phyloP scores from a whole-genome alignment of 2,329 filamentous ascomycete genomes.

The Trichophaea hybrida region DNA sequence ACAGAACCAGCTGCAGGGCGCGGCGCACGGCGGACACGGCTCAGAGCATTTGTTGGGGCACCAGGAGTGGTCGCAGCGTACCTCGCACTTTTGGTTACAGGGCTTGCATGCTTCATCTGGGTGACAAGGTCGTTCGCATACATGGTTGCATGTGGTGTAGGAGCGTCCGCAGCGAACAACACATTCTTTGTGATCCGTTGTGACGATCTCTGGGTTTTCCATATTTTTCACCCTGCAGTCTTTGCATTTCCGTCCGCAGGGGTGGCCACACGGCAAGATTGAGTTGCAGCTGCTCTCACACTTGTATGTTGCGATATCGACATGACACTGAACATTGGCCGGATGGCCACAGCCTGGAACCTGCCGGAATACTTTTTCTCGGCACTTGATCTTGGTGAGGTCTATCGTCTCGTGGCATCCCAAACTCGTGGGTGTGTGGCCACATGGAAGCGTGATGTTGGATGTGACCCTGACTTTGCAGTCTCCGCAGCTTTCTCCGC shows the following conservation, averaged over 20 bases:
- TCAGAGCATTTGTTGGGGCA: constrained; percentile 45
- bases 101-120: constrained; percentile 35
- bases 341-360: constrained; percentile 44
- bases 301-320: constrained; percentile 33
- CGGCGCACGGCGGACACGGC: constrained; percentile 47
- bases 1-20: constrained; percentile 43
- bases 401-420: constrained; percentile 35
- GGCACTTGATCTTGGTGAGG: constrained; percentile 38
- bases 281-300: constrained; percentile 39
- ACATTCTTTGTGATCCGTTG: constrained; percentile 38
- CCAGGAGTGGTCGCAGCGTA: constrained; percentile 42
- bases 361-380: constrained; percentile 33
- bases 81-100: constrained; percentile 40
- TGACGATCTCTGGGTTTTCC: constrained; percentile 15
- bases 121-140: constrained; percentile 42
- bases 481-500: constrained; percentile 25
- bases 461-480: constrained; percentile 13
- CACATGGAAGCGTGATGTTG: constrained; percentile 19
- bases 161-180: constrained; percentile 37
- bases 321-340: constrained; percentile 38
- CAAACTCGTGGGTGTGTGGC: constrained; percentile 18
- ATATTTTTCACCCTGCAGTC: constrained; percentile 34
- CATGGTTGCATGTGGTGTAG: constrained; percentile 44
- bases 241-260: constrained; percentile 39
- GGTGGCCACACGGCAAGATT: constrained; percentile 44